Base-by-base conservation (phyloP, 805 yeast genomes). In the Wickerhamomyces silvicola region DNA sequence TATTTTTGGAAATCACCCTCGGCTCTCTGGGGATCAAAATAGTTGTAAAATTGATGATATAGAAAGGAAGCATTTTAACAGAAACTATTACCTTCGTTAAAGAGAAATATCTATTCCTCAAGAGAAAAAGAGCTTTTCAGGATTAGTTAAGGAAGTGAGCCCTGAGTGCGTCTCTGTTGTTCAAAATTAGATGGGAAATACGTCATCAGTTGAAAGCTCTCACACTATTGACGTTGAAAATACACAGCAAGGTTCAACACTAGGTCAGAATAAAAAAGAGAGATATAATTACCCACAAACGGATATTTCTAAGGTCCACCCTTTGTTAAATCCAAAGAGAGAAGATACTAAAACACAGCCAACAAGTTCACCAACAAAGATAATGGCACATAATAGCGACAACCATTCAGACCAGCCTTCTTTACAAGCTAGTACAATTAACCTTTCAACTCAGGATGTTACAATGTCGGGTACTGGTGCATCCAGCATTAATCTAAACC, bases 381-480 rank as follows among this genome's bases (percentile, higher is more conserved):
- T 41, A 16, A 45, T 45, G 48, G 47, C 43, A 17, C 48, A 43
- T 14, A 33, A 35, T 33, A 35, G 27, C 25, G 24, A 18, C 28
- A 20, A n/a, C n/a, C 29, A 27, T 7, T 11, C 7, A 18, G 13
- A 15, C 24, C 6, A 8, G 18, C 13, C 18, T 20, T 10, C 7
- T 14, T 10, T 18, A 16, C 28, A 19, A n/a, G 19, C 14, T 9
- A 22, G 15, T n/a, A 22, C 22, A 11, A 11, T 28, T n/a, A 25
- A 20, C 11, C 10, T 10, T n/a, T 49, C 56, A 1, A 17, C 40
- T 5, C 48, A 42, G 27, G 56, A 51, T 35, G 40, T 50, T 13
- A 39, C 46, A 10, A 51, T 50, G 55, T 38, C 48, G 4, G 54
- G 53, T 4, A 42, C 48, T 2, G 51, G 51, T 11, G 42, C 39